Evolutionary conservation across 2,329 filamentous ascomycete genomes (phyloP).

Genomic region (Lithohypha guttulata): DNA sequence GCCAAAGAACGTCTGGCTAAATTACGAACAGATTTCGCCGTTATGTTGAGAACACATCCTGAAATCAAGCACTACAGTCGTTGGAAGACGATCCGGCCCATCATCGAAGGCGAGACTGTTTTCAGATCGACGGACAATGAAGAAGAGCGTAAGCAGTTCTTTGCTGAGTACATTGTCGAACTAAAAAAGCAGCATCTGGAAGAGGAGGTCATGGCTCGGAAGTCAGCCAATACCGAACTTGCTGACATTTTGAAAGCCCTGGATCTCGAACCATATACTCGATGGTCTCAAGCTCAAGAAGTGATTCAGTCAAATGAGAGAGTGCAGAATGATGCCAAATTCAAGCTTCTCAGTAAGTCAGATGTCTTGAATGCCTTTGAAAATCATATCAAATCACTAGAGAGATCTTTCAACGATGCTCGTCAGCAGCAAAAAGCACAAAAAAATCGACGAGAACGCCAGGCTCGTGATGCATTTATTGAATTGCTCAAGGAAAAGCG

Average conservation of each 20-base stretch:
- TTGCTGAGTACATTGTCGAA: slow-evolving; percentile 82
- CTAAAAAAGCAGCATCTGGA: slow-evolving; percentile 74
- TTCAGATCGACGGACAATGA: slow-evolving; percentile 88
- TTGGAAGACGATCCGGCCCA: slow-evolving; percentile 90
- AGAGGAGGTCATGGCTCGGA: slow-evolving; percentile 59
- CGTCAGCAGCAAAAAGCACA: slow-evolving; percentile 77
- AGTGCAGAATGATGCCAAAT: slow-evolving; percentile 73
- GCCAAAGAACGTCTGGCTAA: slow-evolving; percentile 89
- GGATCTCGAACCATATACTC: slow-evolving; percentile 81
- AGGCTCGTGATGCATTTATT: slow-evolving; percentile 72
- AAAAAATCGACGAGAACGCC: slow-evolving; percentile 71
- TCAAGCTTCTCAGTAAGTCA: slow-evolving; percentile 72
- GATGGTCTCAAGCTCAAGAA: slow-evolving; percentile 82
- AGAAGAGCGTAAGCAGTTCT: slow-evolving; percentile 74
- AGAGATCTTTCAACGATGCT: slow-evolving; percentile 81
- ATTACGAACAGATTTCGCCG: slow-evolving; percentile 84
- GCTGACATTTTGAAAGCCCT: slow-evolving; percentile 66
- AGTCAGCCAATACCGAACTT: slow-evolving; percentile 74
- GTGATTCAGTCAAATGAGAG: slow-evolving; percentile 66
- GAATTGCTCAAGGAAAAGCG: slow-evolving; percentile 65
- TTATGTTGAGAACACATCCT: slow-evolving; percentile 90
- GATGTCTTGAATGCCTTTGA: slow-evolving; percentile 91
- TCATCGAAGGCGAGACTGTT: slow-evolving; percentile 89
- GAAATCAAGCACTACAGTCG: slow-evolving; percentile 96
- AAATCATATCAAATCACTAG: slow-evolving; percentile 84